A percentile compares a stretch with the other conserved stretches of the same genome.
Conservation (phyloP, 2,329 filamentous ascomycete genomes). For the Talaromyces verruculosus region DNA sequence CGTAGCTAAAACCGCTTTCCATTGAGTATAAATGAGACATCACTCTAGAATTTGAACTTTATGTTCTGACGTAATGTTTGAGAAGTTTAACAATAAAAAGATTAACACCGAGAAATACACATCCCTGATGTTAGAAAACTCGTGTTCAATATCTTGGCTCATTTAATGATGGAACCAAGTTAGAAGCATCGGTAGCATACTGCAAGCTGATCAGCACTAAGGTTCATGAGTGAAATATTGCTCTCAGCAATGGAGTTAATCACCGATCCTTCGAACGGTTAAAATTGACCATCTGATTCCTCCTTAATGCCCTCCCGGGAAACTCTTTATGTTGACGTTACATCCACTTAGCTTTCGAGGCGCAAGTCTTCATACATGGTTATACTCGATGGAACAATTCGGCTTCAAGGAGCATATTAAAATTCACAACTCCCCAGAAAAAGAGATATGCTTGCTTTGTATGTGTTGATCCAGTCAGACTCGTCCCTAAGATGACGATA, state of each 20-base stretch:
- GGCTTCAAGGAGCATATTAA: conserved; percentile 34
- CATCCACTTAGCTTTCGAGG: background rate
- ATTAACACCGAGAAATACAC: no score
- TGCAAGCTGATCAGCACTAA: background rate
- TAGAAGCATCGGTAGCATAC: background rate
- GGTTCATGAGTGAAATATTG: background rate
- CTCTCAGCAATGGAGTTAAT: background rate
- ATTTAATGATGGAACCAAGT: background rate
- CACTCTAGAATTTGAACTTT: no score
- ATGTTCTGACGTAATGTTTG: no score
- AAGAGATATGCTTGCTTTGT: background rate
- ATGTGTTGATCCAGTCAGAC: conserved; percentile 45
- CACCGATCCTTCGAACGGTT: background rate
- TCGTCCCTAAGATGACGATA: conserved; percentile 45
- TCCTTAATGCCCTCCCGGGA: background rate
- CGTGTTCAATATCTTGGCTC: no score
- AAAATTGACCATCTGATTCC: background rate
- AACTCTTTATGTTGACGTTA: background rate
- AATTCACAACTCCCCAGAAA: no score
- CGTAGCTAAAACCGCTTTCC: no score
- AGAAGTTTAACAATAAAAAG: no score
- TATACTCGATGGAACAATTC: conserved; percentile 35
- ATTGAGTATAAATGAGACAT: no score
- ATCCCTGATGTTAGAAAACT: no score
- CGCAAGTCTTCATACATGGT: background rate